phyloP scores from a whole-genome alignment of 371 early-diverging fungal species.

The Syncephalis fuscata region DNA sequence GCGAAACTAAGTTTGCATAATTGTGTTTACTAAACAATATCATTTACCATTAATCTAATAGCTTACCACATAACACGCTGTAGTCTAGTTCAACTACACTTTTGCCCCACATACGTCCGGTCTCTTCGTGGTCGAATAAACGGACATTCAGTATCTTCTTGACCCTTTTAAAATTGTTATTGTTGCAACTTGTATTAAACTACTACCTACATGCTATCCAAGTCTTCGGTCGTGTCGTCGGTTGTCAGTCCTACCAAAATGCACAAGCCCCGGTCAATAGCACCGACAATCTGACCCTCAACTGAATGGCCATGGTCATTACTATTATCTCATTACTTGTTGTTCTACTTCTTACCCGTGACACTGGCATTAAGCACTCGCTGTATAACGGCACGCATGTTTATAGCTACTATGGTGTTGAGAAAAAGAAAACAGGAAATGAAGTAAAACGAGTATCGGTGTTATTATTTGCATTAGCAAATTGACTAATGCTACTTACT shows the following conservation, averaged over 20 bases:
- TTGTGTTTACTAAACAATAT: neutral
- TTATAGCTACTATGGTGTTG: too few species aligned
- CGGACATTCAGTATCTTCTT: constrained; percentile 54
- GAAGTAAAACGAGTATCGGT: too few species aligned
- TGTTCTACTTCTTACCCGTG: constrained; percentile 7
- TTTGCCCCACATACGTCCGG: constrained; percentile 50
- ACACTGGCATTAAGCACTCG: constrained; percentile 19
- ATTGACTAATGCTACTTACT: too few species aligned
- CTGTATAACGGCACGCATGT: constrained; percentile 20
- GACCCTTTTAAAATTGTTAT: constrained; percentile 12
- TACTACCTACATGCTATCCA: constrained; percentile 40
- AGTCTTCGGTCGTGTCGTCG: constrained; percentile 53
- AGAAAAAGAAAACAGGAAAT: too few species aligned
- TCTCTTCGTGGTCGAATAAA: constrained; percentile 43
- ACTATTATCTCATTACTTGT: neutral
- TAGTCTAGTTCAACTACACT: constrained; percentile 48
- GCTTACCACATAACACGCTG: constrained; percentile 53
- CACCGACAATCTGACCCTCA: constrained; percentile 38
- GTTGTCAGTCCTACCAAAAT: constrained; percentile 55
- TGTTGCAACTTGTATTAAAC: neutral
- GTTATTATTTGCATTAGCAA: too few species aligned
- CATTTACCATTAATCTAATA: neutral
- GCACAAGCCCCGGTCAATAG: constrained; percentile 56
- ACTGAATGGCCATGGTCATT: constrained; percentile 18
- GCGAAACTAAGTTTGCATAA: constrained; percentile 35